Evolutionary conservation across 140 eudicot genomes (phyloP).

Genomic region (Flaveria floridana): DNA sequence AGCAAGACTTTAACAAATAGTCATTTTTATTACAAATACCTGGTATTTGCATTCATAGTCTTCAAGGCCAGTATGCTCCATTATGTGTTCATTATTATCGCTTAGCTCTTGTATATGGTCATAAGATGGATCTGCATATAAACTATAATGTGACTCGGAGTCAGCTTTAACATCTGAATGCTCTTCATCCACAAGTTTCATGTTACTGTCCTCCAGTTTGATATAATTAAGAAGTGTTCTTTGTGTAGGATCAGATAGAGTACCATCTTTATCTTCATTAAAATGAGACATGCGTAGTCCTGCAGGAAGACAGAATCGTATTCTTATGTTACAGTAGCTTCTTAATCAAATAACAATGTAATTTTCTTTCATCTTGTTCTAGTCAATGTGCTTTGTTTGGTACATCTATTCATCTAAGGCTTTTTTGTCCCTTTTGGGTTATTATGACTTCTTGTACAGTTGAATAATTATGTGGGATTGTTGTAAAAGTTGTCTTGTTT

Average conservation of each 20-base stretch:
- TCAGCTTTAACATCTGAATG: constrained; percentile 31
- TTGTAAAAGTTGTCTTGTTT: neutral
- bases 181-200: constrained; percentile 29
- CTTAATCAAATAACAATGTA: neutral
- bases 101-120: constrained; percentile 37
- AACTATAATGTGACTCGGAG: constrained; percentile 31
- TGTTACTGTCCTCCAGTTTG: constrained; percentile 39
- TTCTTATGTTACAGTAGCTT: constrained; percentile 5
- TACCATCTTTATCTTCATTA: constrained; percentile 51
- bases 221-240: constrained; percentile 66
- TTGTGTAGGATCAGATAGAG: constrained; percentile 62
- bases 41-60: constrained; percentile 25
- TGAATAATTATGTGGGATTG: neutral
- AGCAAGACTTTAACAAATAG: neutral
- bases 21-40: constrained; percentile 32
- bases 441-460: neutral
- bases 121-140: constrained; percentile 21
- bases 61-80: constrained; percentile 25
- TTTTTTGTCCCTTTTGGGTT: neutral
- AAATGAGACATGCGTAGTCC: constrained; percentile 89
- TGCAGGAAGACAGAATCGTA: constrained; percentile 28
- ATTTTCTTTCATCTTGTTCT: neutral
- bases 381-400: constrained; percentile 1
- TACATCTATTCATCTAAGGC: neutral
- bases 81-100: constrained; percentile 31